phyloP scores from a whole-genome alignment of 108 stramenopile genomes.

The Bacterosira constricta region DNA sequence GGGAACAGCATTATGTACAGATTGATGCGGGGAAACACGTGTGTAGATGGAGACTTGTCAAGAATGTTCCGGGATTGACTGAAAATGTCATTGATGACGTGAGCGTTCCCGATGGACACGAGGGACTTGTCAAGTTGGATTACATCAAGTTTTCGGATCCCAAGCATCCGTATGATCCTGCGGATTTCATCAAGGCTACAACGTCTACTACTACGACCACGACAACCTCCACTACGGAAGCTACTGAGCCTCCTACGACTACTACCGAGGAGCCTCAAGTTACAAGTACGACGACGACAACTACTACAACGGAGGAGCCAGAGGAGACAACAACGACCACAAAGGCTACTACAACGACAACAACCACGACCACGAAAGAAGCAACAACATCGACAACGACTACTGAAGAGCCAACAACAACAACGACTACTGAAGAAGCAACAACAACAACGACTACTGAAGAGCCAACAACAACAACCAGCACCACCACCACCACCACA shows the following conservation, averaged over 20 bases:
- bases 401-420: neutral
- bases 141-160: conserved; percentile 31
- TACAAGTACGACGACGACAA: conserved; percentile 3
- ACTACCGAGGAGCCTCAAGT: too few species aligned
- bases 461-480: neutral
- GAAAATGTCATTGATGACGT: conserved; percentile 11
- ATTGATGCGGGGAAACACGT: conserved; percentile 31
- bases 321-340: conserved; percentile 4
- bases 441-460: neutral
- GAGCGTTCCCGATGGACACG: conserved; percentile 27
- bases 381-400: conserved; percentile 1
- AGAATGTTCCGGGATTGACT: conserved; percentile 40
- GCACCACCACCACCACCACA: neutral
- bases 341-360: neutral
- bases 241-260: neutral
- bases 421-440: neutral
- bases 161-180: neutral
- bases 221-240: neutral
- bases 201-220: neutral
- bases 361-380: neutral
- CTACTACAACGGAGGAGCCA: too few species aligned
- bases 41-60: conserved; percentile 33
- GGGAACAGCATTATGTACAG: conserved; percentile 24
- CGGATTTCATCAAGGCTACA: neutral
- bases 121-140: conserved; percentile 45